Conservation (phyloP, 768 basidiomycete genomes). For the Phylloporus sp. region DNA sequence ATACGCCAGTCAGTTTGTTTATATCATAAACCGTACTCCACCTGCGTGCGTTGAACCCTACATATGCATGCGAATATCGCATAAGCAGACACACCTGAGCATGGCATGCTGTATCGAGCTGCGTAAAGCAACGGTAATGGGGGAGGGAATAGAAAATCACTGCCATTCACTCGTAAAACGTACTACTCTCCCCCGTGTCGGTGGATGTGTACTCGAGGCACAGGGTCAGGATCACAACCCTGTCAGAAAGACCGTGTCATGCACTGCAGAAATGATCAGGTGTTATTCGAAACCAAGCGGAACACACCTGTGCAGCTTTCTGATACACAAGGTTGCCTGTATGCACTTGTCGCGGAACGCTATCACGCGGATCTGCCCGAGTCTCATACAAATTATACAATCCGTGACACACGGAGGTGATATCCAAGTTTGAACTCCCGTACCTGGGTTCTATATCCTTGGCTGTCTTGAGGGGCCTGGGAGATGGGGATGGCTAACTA, state of each 20-base stretch:
- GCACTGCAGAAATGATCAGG: slow-evolving; percentile 12
- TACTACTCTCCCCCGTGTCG: slow-evolving; percentile 35
- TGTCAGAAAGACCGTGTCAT: neutral
- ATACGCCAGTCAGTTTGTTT: slow-evolving; percentile 14
- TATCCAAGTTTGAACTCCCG: slow-evolving; percentile 13
- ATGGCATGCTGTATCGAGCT: slow-evolving; percentile 33
- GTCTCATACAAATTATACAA: slow-evolving; percentile 26
- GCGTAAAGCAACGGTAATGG: slow-evolving; percentile 9
- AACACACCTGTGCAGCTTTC: slow-evolving; percentile 32
- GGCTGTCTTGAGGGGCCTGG: slow-evolving; percentile 31
- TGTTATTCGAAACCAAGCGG: slow-evolving; percentile 17
- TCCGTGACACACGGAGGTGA: slow-evolving; percentile 20
- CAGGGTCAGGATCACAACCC: slow-evolving; percentile 24
- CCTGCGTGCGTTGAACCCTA: slow-evolving; percentile 26
- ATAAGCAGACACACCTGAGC: slow-evolving; percentile 27
- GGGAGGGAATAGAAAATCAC: slow-evolving; percentile 2
- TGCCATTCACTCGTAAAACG: slow-evolving; percentile 18
- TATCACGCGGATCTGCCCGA: slow-evolving; percentile 24
- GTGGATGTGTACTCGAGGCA: slow-evolving; percentile 29
- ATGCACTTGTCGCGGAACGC: slow-evolving; percentile 24
- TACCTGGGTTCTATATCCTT: slow-evolving; percentile 6
- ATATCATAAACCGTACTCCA: slow-evolving; percentile 10
- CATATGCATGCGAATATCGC: slow-evolving; percentile 7
- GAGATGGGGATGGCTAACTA: slow-evolving; percentile 23
- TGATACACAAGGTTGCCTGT: slow-evolving; percentile 37